Base-by-base conservation (phyloP, 2,329 filamentous ascomycete species). In the Arthrobotrys sphaeroides region DNA sequence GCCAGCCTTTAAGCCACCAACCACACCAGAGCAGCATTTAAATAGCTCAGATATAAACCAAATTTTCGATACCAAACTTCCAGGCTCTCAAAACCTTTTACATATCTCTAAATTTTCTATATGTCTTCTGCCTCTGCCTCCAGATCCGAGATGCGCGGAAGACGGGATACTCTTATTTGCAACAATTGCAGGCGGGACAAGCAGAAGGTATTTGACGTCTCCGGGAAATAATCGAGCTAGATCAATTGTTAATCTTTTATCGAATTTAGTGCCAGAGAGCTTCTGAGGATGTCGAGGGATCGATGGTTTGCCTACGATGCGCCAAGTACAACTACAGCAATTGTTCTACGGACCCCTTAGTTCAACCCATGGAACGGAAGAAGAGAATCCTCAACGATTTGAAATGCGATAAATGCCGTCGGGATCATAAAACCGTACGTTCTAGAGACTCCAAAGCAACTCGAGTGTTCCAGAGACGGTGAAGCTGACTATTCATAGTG, bases 111-210 rank as follows among this genome's bases (percentile, higher is more conserved):
- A 49, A 24, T 12, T 5, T 38, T n/a, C 33, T 24, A 45, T 33
- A 61, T 61, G 55, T 69, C 62, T 18, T 49, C 28, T 16, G 22
- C 26, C 12, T 67, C 70, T 18, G 28, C 42, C 26, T 74, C 70
- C 31, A 74, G 47, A 36, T 2, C 55, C 24, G 70, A 67, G 24
- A 68, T 74, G 70, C 70, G 70, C 18, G 70, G 70, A 20, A 47
- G 55, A 68, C 31, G 43, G 31, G 47, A 74, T 40, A 55, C 61
- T 45, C 70, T 62, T 16, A 74, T 74, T 26, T 74, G 70, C 62
- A 74, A 74, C 38, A 74, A 74, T 40, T 74, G 70, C 24, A 60
- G 70, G 33, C 45, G 70, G 28, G 70, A 74, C 28, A 74, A 74
- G 33, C 70, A 74, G 28, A 74, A 74, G 70, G 70, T 74, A 62